A percentile compares a stretch with the other conserved stretches of the same genome.
Evolutionary conservation across 2,329 filamentous ascomycete species (phyloP).

Genomic region (Polychaeton citri): DNA sequence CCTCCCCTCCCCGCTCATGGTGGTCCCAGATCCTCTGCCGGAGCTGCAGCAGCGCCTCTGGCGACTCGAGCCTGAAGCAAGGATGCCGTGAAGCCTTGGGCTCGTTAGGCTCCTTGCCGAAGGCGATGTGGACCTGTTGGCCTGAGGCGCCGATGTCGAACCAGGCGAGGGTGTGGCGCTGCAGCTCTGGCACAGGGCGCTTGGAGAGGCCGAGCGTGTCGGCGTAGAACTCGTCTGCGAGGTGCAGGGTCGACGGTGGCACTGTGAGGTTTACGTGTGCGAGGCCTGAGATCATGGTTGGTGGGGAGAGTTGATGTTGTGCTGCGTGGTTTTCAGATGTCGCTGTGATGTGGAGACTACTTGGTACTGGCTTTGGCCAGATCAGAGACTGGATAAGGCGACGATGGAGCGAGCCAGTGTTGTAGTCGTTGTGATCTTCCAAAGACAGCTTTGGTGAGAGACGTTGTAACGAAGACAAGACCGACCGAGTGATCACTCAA

Average conservation of each 20-base stretch:
- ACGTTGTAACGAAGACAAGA: no score
- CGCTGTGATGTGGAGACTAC: no score
- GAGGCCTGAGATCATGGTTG: slow-evolving; percentile 38
- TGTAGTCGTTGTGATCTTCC: no score
- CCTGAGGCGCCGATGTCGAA: slow-evolving; percentile 43
- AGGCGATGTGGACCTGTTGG: slow-evolving; percentile 45
- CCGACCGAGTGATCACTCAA: no score
- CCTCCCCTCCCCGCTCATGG: slow-evolving; percentile 32
- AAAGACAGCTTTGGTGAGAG: no score
- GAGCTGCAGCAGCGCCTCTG: slow-evolving; percentile 35
- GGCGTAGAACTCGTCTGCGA: slow-evolving; percentile 42
- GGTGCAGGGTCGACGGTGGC: slow-evolving; percentile 37
- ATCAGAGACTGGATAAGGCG: no score
- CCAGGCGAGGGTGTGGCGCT: slow-evolving; percentile 42
- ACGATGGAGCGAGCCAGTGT: no score
- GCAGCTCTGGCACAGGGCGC: slow-evolving; percentile 39
- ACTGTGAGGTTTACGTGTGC: slow-evolving; percentile 48
- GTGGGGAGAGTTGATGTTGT: no score
- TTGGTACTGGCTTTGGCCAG: no score
- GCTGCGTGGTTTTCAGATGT: no score
- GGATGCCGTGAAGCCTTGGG: slow-evolving; percentile 38
- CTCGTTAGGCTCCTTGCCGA: slow-evolving; percentile 27
- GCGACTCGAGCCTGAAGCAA: slow-evolving; percentile 41
- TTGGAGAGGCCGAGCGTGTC: slow-evolving; percentile 42
- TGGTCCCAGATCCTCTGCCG: slow-evolving; percentile 40